Percentiles rank a stretch among this genome's conserved stretches.
Conservation (phyloP, 2,329 filamentous ascomycete genomes). For the Colletotrichum cereale region DNA sequence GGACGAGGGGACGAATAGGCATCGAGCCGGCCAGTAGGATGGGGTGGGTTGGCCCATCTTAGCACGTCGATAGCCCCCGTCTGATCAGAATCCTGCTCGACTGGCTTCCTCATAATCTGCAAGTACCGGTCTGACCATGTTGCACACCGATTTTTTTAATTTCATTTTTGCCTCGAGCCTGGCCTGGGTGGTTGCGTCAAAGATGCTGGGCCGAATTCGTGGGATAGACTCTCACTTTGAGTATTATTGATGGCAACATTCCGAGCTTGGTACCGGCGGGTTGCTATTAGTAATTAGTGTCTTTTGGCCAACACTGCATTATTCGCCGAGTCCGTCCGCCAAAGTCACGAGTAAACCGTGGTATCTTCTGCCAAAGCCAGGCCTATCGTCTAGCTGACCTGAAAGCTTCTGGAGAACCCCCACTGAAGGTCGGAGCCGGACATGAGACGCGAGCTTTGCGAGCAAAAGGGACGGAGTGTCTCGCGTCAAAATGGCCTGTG, state of each 20-base stretch:
- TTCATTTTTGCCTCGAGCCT: constrained; percentile 10
- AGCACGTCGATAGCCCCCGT: constrained; percentile 16
- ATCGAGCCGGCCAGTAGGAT: constrained; percentile 12
- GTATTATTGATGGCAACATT: not conserved
- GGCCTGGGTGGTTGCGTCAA: constrained; percentile 5
- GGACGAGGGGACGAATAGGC: constrained; percentile 36
- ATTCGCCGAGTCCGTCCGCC: not conserved
- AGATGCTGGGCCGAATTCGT: not conserved
- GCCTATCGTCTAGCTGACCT: not conserved
- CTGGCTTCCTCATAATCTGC: constrained; percentile 7
- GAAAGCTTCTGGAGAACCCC: not conserved
- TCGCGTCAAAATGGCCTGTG: constrained; percentile 16
- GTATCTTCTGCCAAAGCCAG: not conserved
- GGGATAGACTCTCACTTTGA: not conserved
- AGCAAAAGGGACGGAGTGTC: constrained; percentile 12
- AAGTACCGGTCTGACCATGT: not conserved
- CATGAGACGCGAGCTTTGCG: not conserved
- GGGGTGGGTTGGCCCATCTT: constrained; percentile 17
- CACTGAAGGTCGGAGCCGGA: not conserved
- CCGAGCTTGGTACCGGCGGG: not conserved
- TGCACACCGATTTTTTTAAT: not conserved
- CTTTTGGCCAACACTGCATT: not conserved
- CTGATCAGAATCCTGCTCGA: constrained; percentile 17
- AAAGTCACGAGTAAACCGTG: not conserved
- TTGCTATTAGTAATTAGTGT: not conserved